phyloP scores from a whole-genome alignment of 345 rosid species.

The Lumnitzera littorea region DNA sequence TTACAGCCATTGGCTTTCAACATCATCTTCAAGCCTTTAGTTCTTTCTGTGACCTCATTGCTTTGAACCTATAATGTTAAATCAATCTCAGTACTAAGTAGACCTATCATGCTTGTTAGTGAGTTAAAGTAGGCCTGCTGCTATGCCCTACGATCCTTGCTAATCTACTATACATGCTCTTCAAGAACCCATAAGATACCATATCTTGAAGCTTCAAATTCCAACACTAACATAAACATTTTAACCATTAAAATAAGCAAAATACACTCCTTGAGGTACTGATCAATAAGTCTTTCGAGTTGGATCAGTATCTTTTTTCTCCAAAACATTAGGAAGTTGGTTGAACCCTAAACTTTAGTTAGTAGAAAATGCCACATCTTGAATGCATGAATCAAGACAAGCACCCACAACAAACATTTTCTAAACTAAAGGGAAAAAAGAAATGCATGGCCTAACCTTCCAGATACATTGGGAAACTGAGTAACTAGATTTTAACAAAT shows the following conservation, averaged over 20 bases:
- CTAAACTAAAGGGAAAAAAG: conserved; percentile 46
- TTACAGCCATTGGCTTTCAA: no score
- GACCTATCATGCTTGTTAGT: conserved; percentile 22
- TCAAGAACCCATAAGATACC: conserved; percentile 57
- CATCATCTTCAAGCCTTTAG: no score
- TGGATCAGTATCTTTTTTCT: conserved; percentile 65
- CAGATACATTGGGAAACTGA: conserved; percentile 53
- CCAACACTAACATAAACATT: conserved; percentile 66
- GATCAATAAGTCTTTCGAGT: conserved; percentile 58
- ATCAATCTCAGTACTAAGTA: no score
- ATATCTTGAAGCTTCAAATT: conserved; percentile 87
- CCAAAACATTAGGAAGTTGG: conserved; percentile 62
- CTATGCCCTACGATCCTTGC: conserved; percentile 58
- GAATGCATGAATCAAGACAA: conserved; percentile 78
- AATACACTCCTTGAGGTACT: conserved; percentile 51
- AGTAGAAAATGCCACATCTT: conserved; percentile 55
- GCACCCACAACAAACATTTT: conserved; percentile 64
- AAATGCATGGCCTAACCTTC: conserved; percentile 65
- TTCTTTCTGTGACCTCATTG: no score
- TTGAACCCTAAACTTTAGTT: conserved; percentile 82
- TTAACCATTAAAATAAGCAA: conserved; percentile 55
- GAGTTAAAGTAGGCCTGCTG: conserved; percentile 67
- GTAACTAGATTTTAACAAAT: conserved; percentile 45
- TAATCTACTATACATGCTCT: conserved; percentile 38
- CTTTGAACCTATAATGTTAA: no score